Conservation (phyloP, 2,329 filamentous ascomycete species). For the Catunica adiposa region DNA sequence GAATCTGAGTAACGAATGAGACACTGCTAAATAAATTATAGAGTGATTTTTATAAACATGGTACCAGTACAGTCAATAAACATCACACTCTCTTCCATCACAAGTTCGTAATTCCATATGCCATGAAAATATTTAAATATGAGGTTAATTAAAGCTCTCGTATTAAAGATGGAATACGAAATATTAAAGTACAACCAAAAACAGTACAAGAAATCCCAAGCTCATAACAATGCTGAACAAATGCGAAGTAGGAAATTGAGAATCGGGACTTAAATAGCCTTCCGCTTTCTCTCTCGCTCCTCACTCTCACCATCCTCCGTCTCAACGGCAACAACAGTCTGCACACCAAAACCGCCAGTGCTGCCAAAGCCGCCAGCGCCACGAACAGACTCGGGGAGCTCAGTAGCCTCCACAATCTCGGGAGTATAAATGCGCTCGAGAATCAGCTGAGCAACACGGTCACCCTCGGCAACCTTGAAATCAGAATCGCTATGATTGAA, state of each 20-base stretch:
- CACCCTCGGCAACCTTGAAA: constrained; percentile 67
- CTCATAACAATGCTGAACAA: constrained; percentile 2
- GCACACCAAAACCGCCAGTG: constrained; percentile 39
- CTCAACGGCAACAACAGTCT: no score
- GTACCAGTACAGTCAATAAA: background rate
- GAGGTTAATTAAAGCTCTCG: no score
- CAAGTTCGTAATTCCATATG: no score
- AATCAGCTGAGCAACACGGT: constrained; percentile 84
- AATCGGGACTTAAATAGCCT: background rate
- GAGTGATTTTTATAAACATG: background rate
- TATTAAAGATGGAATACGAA: background rate
- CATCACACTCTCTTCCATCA: background rate
- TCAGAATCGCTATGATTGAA: constrained; percentile 82
- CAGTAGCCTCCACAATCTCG: constrained; percentile 72
- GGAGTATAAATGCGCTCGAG: constrained; percentile 90
- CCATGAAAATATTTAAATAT: no score
- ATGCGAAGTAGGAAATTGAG: background rate
- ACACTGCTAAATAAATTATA: background rate
- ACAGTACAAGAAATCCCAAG: background rate
- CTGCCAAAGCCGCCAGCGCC: constrained; percentile 86
- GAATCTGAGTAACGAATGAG: background rate
- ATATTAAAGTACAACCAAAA: background rate
- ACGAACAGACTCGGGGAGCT: constrained; percentile 77
- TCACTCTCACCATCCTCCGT: no score
- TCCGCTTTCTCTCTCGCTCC: no score